Base-by-base conservation (phyloP, 2,329 filamentous ascomycete species). In the Hypoxylon sp. region DNA sequence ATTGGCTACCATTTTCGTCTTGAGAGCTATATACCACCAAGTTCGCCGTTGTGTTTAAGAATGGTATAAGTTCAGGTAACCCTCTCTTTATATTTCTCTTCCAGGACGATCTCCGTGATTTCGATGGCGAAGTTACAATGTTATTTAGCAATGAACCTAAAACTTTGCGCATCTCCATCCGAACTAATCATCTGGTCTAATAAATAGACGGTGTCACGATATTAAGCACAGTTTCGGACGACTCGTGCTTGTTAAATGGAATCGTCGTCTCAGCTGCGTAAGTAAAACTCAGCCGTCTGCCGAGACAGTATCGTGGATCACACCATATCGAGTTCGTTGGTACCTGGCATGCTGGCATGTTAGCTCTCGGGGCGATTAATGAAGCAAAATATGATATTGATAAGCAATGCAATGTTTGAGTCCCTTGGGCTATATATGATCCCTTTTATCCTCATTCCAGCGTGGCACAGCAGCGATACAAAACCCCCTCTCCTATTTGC, bases 1-100 rank as follows among this genome's bases (percentile, higher is more conserved):
- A 68, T 68, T 65, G 57, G 57, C 43, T 63, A 49, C 62, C 62
- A 56, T 65, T 63, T 61, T 61, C 6, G 56, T 59, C 50, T 46
- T 4, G 37, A 54, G 15, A 37, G 58, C 59, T 48, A 34, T 52
- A 56, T 54, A 41, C 55, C 37, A 57, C 44, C 22, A 57, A 63
- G 41, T 48, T 63, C 39, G 24, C 28, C 51, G 30, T 59, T 17
- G 6, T 30, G 17, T 10, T 20, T 37, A 17, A 15, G 26, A 56
- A 56, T 55, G 37, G 34, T 55, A 61, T 56, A 61, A 51, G n/a
- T 26, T 10, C 13, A 3, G 17, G 13, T 17, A 10, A 37, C 20
- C 46, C 52, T 49, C 47, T 34, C n/a, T n/a, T n/a, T 17, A 10
- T 19, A 30, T n/a, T 48, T 11, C 13, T 26, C 13, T 20, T 46